phyloP scores from a whole-genome alignment of 805 yeast genomes.

The Barnettozyma wickerhamii region DNA sequence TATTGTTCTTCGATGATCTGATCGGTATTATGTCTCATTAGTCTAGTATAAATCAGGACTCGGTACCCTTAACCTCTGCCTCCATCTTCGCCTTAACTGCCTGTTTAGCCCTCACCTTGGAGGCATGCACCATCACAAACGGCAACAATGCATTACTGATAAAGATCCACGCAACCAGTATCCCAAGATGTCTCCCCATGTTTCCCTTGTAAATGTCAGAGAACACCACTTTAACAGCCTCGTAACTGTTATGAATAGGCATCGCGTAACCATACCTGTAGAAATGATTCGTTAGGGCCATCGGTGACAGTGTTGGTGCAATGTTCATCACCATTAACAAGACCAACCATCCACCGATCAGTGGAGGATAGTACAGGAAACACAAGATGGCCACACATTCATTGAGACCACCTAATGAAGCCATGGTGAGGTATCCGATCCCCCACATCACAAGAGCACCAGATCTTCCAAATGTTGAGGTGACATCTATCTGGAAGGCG shows the following conservation, averaged over 20 bases:
- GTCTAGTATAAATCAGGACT: too few species aligned
- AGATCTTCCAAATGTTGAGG: constrained; percentile 52
- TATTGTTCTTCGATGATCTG: too few species aligned
- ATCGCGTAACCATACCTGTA: constrained; percentile 61
- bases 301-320: constrained; percentile 59
- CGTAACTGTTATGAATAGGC: constrained; percentile 65
- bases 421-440: constrained; percentile 59
- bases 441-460: constrained; percentile 76
- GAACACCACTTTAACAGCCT: constrained; percentile 53
- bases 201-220: constrained; percentile 51
- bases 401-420: constrained; percentile 67
- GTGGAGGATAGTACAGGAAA: constrained; percentile 52
- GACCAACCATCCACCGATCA: constrained; percentile 67
- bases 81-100: background rate
- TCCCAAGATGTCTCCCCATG: constrained; percentile 56
- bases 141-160: constrained; percentile 41
- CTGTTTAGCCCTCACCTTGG: constrained; percentile 11
- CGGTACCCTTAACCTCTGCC: background rate
- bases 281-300: constrained; percentile 50
- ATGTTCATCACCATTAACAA: constrained; percentile 62
- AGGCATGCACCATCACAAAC: constrained; percentile 31
- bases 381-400: constrained; percentile 54
- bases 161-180: constrained; percentile 56
- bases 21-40: too few species aligned
- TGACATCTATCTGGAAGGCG: constrained; percentile 60